A percentile compares a stretch with the other conserved stretches of the same genome.
These are phyloP conservation scores for Bigelowiella natans DNA, from an alignment of 78 protist species.

Conservation along the genomic window DNA sequence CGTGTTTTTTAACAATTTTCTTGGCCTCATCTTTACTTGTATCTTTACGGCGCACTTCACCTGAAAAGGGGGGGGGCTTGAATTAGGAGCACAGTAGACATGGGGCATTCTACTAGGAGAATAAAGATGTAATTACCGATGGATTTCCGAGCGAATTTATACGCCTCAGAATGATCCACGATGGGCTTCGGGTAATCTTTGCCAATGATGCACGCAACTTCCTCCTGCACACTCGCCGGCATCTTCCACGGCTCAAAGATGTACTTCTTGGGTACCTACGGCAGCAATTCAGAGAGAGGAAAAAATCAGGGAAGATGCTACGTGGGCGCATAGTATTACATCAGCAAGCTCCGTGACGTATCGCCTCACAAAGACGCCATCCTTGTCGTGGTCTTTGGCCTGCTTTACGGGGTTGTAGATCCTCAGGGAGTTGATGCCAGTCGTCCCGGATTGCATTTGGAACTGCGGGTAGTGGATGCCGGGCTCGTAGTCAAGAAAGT, in stretches of 20 bases:
- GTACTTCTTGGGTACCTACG: not conserved
- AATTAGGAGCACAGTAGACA: too few relatives aligned
- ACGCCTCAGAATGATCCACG: too few relatives aligned
- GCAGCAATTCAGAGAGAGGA: not conserved
- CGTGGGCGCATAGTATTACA: not conserved
- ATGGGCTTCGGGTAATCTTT: too few relatives aligned
- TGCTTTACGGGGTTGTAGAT: not conserved
- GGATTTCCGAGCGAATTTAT: too few relatives aligned
- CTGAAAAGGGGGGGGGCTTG: too few relatives aligned
- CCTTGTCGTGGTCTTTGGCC: constrained; percentile 1
- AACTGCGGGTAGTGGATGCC: constrained; percentile 15
- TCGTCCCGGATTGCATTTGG: not conserved
- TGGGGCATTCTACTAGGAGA: too few relatives aligned
- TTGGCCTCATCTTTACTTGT: too few relatives aligned
- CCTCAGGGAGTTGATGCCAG: constrained; percentile 14
- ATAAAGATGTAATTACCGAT: too few relatives aligned
- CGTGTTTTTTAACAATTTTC: too few relatives aligned
- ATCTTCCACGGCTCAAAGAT: constrained; percentile 1
- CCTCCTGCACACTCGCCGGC: not conserved
- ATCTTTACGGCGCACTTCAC: too few relatives aligned
- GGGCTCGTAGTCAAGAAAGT: constrained; percentile 9
- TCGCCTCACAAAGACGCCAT: not conserved
- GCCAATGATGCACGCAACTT: too few relatives aligned
- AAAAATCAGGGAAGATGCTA: not conserved
- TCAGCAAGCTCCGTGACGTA: not conserved